A percentile compares a stretch with the other conserved stretches of the same genome.
Conservation (phyloP, 805 yeast species). For the Grigorovia humatica region DNA sequence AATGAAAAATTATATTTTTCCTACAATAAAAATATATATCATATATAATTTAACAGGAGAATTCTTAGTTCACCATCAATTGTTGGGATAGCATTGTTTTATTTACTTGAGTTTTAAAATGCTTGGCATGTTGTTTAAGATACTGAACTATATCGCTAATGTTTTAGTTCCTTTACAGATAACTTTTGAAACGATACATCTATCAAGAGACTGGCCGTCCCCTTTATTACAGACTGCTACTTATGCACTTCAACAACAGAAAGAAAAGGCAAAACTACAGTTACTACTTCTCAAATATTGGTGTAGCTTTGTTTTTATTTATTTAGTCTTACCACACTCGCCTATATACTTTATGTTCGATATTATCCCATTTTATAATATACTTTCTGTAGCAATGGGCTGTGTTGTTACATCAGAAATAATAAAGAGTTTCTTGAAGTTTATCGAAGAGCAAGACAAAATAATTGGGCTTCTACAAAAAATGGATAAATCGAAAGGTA, state of each 20-base stretch:
- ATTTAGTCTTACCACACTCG: conserved; percentile 10
- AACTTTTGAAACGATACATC: conserved; percentile 14
- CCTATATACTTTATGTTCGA: conserved; percentile 7
- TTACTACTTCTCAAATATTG: conserved; percentile 15
- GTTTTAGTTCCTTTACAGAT: conserved; percentile 17
- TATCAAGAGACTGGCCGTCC: conserved; percentile 7
- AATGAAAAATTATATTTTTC: no score
- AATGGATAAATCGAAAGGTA: conserved; percentile 6
- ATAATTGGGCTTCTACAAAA: conserved; percentile 9
- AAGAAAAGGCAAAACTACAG: conserved; percentile 1
- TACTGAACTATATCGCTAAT: conserved; percentile 6
- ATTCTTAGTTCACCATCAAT: no score
- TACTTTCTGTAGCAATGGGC: conserved; percentile 5
- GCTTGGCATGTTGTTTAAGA: no score
- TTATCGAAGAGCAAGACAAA: conserved; percentile 12
- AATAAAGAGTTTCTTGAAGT: conserved; percentile 10
- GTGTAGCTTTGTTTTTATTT: conserved; percentile 12
- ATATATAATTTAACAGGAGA: no score
- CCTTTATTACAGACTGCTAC: conserved; percentile 3
- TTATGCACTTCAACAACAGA: conserved; percentile 4
- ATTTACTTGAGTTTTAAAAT: no score
- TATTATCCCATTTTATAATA: conserved; percentile 10
- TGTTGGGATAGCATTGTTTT: no score
- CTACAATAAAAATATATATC: no score
- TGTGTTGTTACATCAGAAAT: conserved; percentile 11